phyloP scores from a whole-genome alignment of 1,284 basidiomycete genomes.

The Moniliophthora roreri region DNA sequence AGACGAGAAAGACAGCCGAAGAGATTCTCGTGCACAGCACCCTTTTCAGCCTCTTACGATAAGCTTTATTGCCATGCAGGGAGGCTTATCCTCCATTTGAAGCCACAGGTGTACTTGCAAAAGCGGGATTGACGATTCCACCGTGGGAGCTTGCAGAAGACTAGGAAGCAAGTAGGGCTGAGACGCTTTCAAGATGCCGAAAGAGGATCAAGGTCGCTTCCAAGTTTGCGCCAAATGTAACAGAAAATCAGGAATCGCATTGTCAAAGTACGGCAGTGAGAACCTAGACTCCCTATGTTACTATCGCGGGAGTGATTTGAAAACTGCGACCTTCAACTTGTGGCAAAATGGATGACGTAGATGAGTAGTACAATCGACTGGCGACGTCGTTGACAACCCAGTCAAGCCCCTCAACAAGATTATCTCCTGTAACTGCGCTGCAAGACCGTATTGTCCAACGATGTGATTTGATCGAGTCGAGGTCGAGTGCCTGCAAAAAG shows the following conservation, averaged over 20 bases:
- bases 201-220: background rate
- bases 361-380: slow-evolving; percentile 70
- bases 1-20: background rate
- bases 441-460: slow-evolving; percentile 91
- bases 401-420: slow-evolving; percentile 84
- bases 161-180: background rate
- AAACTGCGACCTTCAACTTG: too few relatives aligned
- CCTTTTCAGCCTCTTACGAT: background rate
- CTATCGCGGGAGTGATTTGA: background rate
- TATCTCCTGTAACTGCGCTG: slow-evolving; percentile 88
- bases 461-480: slow-evolving; percentile 80
- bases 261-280: background rate
- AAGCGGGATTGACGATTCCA: slow-evolving; percentile 10
- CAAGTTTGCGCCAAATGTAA: background rate
- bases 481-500: slow-evolving; percentile 65
- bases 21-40: background rate
- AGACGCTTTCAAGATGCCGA: background rate
- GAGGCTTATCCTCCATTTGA: background rate
- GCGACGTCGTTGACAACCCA: slow-evolving; percentile 96
- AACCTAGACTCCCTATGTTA: background rate
- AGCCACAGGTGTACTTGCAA: background rate
- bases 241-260: background rate
- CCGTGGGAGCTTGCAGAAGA: slow-evolving; percentile 8
- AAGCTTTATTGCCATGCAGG: background rate
- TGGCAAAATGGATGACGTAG: slow-evolving; percentile 15